Conservation (phyloP, 768 basidiomycete species). For the Leucosporidium yakuticum region DNA sequence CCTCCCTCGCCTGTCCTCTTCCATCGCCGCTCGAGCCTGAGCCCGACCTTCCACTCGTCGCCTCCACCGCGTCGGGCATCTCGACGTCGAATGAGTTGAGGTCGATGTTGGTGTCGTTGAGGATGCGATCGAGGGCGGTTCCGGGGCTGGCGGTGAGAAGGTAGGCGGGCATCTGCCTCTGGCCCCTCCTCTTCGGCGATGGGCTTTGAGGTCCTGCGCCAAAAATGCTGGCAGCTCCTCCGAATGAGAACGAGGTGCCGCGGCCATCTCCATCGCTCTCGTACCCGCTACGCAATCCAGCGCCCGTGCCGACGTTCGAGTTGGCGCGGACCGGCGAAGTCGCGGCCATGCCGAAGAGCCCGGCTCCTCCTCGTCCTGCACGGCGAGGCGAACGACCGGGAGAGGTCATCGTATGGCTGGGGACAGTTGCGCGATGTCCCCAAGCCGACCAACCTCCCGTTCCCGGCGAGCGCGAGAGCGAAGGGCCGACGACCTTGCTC, state of each 20-base stretch:
- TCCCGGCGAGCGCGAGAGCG: slow-evolving; percentile 36
- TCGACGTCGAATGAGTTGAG: neutral
- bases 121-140: slow-evolving; percentile 32
- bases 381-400: slow-evolving; percentile 24
- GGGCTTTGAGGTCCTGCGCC: slow-evolving; percentile 16
- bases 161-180: slow-evolving; percentile 21
- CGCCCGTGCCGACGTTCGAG: neutral
- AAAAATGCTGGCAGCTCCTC: slow-evolving; percentile 3
- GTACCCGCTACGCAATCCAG: slow-evolving; percentile 8
- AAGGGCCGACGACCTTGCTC: slow-evolving; percentile 29
- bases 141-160: slow-evolving; percentile 35
- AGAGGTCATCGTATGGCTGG: slow-evolving; percentile 19
- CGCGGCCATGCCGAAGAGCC: neutral
- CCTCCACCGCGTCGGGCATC: neutral
- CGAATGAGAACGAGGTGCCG: neutral
- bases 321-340: neutral
- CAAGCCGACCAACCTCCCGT: neutral
- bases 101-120: slow-evolving; percentile 33
- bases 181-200: slow-evolving; percentile 14
- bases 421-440: neutral
- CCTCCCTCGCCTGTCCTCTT: neutral
- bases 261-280: slow-evolving; percentile 6
- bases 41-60: neutral
- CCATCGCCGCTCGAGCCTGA: too few species aligned
- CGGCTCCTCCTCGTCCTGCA: slow-evolving; percentile 14